Percentiles rank a stretch among this genome's conserved stretches.
phyloP scores from a whole-genome alignment of 495 filamentous ascomycete genomes.

The Clavariopsis aquatica region DNA sequence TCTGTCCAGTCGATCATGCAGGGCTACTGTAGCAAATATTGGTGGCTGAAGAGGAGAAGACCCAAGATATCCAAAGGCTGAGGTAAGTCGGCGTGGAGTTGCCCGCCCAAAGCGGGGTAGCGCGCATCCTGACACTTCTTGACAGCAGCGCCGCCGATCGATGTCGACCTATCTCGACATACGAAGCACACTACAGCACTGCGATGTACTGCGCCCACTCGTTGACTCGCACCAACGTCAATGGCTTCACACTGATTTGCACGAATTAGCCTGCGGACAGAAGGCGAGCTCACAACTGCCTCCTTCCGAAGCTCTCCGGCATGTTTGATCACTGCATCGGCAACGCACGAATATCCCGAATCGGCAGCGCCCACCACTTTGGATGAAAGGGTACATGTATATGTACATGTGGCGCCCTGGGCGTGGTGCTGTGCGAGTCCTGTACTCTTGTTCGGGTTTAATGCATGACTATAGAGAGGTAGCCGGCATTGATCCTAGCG shows the following conservation, averaged over 20 bases:
- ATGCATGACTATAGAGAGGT: not conserved
- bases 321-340: not conserved
- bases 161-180: not conserved
- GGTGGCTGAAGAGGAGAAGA: slow-evolving; percentile 26
- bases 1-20: slow-evolving; percentile 35
- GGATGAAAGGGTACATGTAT: slow-evolving; percentile 16
- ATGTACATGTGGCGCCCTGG: not conserved
- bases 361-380: slow-evolving; percentile 3
- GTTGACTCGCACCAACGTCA: not conserved
- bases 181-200: too few relatives aligned
- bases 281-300: not conserved
- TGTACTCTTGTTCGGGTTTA: slow-evolving; percentile 18
- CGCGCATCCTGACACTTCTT: not conserved
- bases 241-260: not conserved
- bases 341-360: slow-evolving; percentile 1
- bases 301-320: not conserved
- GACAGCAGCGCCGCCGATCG: slow-evolving; percentile 5
- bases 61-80: slow-evolving; percentile 21
- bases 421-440: not conserved
- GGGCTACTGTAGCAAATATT: slow-evolving; percentile 37
- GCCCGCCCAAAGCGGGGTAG: slow-evolving; percentile 11
- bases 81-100: slow-evolving; percentile 13
- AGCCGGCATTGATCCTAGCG: slow-evolving; percentile 6
- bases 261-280: slow-evolving; percentile 15
- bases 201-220: not conserved